Base-by-base conservation (phyloP, 2,329 filamentous ascomycete genomes). In the Hypoxylon sp. region DNA sequence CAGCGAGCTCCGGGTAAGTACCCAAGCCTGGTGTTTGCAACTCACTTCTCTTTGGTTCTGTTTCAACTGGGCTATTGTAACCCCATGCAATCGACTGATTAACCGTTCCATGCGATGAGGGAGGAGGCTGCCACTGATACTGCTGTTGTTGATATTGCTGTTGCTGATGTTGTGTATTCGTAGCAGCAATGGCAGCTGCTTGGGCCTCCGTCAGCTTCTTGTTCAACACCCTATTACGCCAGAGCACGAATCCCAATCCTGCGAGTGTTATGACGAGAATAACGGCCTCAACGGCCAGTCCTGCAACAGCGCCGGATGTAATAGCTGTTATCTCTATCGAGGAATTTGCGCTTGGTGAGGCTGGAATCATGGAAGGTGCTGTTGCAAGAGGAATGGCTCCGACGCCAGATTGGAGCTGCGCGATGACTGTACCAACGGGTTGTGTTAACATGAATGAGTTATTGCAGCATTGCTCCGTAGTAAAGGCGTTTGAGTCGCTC, bases 401-500 rank as follows among this genome's bases (percentile, higher is more conserved):
- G 17, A 60, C 24, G 6, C 63, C 66, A 4, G 66, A 67, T 13
- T 66, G 42, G 5, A 74, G 60, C 46, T 71, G 72, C 35, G 67
- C 67, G 33, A 72, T 58, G 14, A 74, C 55, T 5, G 67, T 71
- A 17, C 71, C 73, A 26, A 74, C 63, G 14, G 67, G 53, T 9
- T 59, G 59, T 9, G 67, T 59, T 46, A 73, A 51, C 24, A 68
- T 64, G 46, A 73, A 74, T 6, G 69, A 42, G 9, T 54, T 66
- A 31, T 67, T 37, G 44, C 71, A 73, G 44, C 73, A 74, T 42
- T 71, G 14, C 8, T 66, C 29, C 3, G 51, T 50, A 19, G 63
- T 63, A 3, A 72, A 63, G 24, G 59, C 57, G 31, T 71, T 70
- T 8, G 64, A 39, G 44, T 65, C 64, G 14, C 63, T 58, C 22